Evolutionary conservation across 352 stramenopile genomes (phyloP).

Genomic region (Phytophthora cryptogea): DNA sequence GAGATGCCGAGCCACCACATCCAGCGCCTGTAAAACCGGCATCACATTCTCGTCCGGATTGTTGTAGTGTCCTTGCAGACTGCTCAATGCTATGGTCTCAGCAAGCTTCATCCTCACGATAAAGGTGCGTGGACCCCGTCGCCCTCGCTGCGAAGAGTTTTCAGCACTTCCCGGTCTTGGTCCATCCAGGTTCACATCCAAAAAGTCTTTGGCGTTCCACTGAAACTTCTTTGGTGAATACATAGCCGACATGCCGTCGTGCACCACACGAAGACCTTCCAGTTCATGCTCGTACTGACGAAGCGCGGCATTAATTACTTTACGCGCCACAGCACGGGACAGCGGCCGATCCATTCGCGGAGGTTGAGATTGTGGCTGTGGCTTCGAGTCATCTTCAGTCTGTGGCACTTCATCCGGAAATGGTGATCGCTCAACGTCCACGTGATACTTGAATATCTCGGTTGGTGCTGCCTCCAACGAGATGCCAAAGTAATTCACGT

Average conservation of each 20-base stretch:
- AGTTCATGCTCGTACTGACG: constrained; percentile 48
- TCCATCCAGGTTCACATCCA: constrained; percentile 51
- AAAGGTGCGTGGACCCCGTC: constrained; percentile 46
- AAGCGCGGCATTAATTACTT: constrained; percentile 55
- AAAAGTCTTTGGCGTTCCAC: constrained; percentile 53
- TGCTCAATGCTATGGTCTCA: constrained; percentile 49
- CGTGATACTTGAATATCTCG: constrained; percentile 77
- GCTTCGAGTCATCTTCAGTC: constrained; percentile 24
- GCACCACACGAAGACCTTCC: constrained; percentile 46
- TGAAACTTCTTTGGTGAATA: constrained; percentile 49
- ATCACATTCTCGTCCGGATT: constrained; percentile 64
- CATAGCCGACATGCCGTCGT: constrained; percentile 63
- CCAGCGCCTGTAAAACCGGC: constrained; percentile 63
- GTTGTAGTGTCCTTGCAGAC: constrained; percentile 42
- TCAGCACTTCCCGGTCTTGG: constrained; percentile 3
- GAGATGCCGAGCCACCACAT: constrained; percentile 62
- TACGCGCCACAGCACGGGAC: constrained; percentile 44
- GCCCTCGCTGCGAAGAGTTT: constrained; percentile 14
- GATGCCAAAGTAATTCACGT: constrained; percentile 65
- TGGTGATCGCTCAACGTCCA: constrained; percentile 46
- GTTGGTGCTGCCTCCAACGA: constrained; percentile 36
- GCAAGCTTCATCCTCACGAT: constrained; percentile 64
- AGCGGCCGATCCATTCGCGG: constrained; percentile 45
- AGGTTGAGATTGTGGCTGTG: constrained; percentile 11
- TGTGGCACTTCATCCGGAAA: constrained; percentile 21